Evolutionary conservation across 2,329 filamentous ascomycete species (phyloP).

Genomic region (Boeremia exigua): DNA sequence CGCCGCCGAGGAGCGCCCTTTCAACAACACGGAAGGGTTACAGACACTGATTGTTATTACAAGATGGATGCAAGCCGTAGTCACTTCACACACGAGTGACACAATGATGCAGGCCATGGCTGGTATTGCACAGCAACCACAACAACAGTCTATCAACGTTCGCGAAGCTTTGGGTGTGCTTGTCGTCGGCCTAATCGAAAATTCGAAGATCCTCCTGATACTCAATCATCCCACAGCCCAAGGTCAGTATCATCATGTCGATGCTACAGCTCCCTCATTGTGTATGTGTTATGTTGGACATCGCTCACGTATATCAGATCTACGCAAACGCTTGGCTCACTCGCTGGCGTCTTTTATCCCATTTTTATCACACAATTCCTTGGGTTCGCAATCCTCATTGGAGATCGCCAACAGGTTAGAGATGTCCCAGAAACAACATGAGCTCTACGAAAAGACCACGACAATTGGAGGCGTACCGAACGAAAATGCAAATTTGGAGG

Average conservation of each 20-base stretch:
- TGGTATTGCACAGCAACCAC: constrained; percentile 56
- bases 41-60: constrained; percentile 39
- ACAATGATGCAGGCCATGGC: constrained; percentile 49
- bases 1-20: constrained; percentile 40
- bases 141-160: constrained; percentile 65
- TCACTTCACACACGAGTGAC: constrained; percentile 48
- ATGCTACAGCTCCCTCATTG: neutral
- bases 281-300: neutral
- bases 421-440: constrained; percentile 50
- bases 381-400: constrained; percentile 58
- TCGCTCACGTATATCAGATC: constrained; percentile 29
- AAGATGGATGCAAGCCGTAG: constrained; percentile 49
- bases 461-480: constrained; percentile 51
- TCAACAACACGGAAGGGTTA: constrained; percentile 38
- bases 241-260: constrained; percentile 45
- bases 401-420: constrained; percentile 51
- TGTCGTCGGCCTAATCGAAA: constrained; percentile 67
- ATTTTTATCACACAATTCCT: constrained; percentile 62
- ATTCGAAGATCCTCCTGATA: constrained; percentile 60
- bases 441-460: constrained; percentile 52
- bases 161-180: constrained; percentile 70
- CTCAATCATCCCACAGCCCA: constrained; percentile 61
- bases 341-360: constrained; percentile 43
- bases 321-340: constrained; percentile 41
- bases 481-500: constrained; percentile 48